These are phyloP conservation scores for Starmerella sp. DNA, from an alignment of 805 yeast species.

Conservation along the genomic window DNA sequence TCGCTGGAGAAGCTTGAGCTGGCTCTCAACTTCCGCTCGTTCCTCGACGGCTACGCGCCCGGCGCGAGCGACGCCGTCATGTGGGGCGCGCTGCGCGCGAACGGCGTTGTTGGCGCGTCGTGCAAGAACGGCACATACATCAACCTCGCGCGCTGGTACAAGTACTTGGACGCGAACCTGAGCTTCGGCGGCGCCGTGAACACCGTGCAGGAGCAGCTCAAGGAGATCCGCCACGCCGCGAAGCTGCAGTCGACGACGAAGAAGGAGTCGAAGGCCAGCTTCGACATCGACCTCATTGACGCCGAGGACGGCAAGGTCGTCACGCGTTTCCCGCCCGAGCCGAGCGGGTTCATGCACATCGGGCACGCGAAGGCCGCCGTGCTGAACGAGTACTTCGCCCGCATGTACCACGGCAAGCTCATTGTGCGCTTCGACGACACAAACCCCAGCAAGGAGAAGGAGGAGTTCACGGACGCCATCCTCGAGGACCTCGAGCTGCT, in stretches of 20 bases:
- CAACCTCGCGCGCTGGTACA: conserved; percentile 91
- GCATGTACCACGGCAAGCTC: conserved; percentile 89
- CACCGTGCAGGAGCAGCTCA: conserved; percentile 52
- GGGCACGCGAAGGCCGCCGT: conserved; percentile 99
- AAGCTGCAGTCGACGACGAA: conserved; percentile 56
- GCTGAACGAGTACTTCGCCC: conserved; percentile 91
- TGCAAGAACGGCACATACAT: conserved; percentile 73
- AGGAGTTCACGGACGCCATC: conserved; percentile 87
- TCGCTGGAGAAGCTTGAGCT: conserved; percentile 72
- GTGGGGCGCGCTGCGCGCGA: conserved; percentile 91
- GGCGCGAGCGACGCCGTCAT: conserved; percentile 74
- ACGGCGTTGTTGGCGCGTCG: conserved; percentile 84
- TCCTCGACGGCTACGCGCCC: conserved; percentile 52
- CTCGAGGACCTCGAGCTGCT: conserved; percentile 80
- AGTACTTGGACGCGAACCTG: conserved; percentile 53
- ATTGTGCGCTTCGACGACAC: conserved; percentile 97
- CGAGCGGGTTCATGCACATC: conserved; percentile 96
- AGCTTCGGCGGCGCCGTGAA: conserved; percentile 59
- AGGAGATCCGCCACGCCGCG: conserved; percentile 61
- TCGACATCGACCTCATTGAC: conserved; percentile 81
- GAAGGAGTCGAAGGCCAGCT: conserved; percentile 85
- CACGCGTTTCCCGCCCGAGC: conserved; percentile 99
- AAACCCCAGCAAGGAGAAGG: conserved; percentile 92
- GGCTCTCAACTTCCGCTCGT: conserved; percentile 77
- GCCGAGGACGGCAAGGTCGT: conserved; percentile 93